phyloP scores from a whole-genome alignment of 2,329 filamentous ascomycete genomes.

The Penicillium sp. region DNA sequence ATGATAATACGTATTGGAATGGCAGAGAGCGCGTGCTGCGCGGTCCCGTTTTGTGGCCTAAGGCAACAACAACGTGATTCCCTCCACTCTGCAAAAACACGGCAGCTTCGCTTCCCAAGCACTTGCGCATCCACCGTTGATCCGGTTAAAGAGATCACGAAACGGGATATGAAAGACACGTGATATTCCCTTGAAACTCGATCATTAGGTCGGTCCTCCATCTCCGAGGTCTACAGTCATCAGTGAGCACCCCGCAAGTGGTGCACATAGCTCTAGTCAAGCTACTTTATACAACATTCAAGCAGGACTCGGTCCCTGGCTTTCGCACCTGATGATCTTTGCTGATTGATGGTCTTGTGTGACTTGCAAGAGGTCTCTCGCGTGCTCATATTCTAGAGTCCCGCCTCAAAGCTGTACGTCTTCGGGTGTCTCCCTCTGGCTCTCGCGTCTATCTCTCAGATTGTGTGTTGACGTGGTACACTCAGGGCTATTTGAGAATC shows the following conservation, averaged over 20 bases:
- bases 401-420: neutral
- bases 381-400: neutral
- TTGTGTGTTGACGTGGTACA: neutral
- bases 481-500: neutral
- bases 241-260: conserved; percentile 11
- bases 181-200: neutral
- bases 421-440: neutral
- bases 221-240: neutral
- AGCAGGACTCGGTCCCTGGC: neutral
- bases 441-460: neutral
- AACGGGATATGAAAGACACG: neutral
- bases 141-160: neutral
- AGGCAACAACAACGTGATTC: conserved; percentile 20
- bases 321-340: neutral
- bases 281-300: neutral
- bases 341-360: neutral
- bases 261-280: conserved; percentile 1
- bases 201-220: neutral
- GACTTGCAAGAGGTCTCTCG: neutral
- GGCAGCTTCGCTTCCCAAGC: neutral
- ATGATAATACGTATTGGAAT: neutral
- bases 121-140: neutral
- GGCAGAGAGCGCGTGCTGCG: neutral
- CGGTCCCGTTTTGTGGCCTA: conserved; percentile 4
- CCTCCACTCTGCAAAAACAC: conserved; percentile 10